Conservation (phyloP, 148 eudicot species). For the Fagopyrum esculentum region DNA sequence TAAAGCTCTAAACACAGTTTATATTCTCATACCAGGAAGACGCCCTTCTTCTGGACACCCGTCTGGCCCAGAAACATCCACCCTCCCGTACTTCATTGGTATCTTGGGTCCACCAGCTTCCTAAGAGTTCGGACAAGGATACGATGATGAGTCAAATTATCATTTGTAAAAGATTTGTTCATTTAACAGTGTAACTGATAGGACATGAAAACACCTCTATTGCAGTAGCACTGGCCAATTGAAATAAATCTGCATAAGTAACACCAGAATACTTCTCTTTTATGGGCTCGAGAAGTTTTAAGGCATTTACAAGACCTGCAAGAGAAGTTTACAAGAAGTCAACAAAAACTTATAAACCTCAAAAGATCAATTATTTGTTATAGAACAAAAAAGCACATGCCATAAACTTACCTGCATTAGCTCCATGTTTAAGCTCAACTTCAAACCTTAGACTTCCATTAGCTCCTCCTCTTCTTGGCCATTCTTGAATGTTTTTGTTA, state of each 20-base stretch:
- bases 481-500: conserved; percentile 78
- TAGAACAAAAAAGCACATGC: neutral
- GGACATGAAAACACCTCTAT: conserved; percentile 59
- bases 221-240: conserved; percentile 97
- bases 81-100: conserved; percentile 97
- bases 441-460: conserved; percentile 95
- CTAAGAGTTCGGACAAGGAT: conserved; percentile 26
- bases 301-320: conserved; percentile 93
- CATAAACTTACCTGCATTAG: conserved; percentile 71
- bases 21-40: conserved; percentile 62
- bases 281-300: conserved; percentile 88
- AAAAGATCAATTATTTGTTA: neutral
- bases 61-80: conserved; percentile 70
- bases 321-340: conserved; percentile 3
- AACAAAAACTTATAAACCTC: neutral
- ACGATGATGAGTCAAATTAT: conserved; percentile 12
- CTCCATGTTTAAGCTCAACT: conserved; percentile 84
- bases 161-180: neutral
- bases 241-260: conserved; percentile 89
- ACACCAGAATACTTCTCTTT: conserved; percentile 86
- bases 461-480: conserved; percentile 98
- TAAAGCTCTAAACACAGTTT: neutral
- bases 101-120: conserved; percentile 98
- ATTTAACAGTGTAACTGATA: neutral
- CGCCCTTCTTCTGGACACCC: conserved; percentile 99